Conservation (phyloP, 441 rosid genomes). For the Erodium trifolium region DNA sequence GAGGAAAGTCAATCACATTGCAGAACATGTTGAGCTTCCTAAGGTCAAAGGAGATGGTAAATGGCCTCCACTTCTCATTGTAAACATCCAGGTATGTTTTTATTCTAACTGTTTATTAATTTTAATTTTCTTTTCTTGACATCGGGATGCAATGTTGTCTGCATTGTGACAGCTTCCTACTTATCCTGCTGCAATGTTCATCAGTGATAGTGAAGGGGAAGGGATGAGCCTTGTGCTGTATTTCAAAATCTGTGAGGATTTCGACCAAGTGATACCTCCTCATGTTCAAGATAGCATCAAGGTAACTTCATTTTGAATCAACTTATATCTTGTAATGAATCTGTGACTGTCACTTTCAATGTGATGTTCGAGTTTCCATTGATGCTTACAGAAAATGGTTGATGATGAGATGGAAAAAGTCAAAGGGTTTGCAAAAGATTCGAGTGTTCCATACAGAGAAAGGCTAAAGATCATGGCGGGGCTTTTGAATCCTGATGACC, state of each 20-base stretch:
- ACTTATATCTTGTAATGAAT: too few species aligned
- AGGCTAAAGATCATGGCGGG: conserved; percentile 83
- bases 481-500: conserved; percentile 77
- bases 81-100: conserved; percentile 69
- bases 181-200: conserved; percentile 87
- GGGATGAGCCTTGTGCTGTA: conserved; percentile 89
- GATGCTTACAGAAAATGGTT: conserved; percentile 51
- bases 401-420: conserved; percentile 82
- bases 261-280: conserved; percentile 46
- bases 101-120: background rate
- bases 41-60: conserved; percentile 45
- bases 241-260: conserved; percentile 58
- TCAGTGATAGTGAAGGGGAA: conserved; percentile 80
- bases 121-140: too few species aligned
- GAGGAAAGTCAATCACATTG: conserved; percentile 78
- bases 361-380: background rate
- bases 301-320: conserved; percentile 30
- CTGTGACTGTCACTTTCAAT: too few species aligned
- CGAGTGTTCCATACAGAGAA: conserved; percentile 64
- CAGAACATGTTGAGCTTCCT: conserved; percentile 80
- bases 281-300: conserved; percentile 56
- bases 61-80: conserved; percentile 68
- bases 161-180: conserved; percentile 61
- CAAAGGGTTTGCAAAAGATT: conserved; percentile 82
- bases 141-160: background rate